A percentile compares a stretch with the other conserved stretches of the same genome.
Evolutionary conservation across 2,329 filamentous ascomycete species (phyloP).

Genomic region (Verticillium tricorpus): DNA sequence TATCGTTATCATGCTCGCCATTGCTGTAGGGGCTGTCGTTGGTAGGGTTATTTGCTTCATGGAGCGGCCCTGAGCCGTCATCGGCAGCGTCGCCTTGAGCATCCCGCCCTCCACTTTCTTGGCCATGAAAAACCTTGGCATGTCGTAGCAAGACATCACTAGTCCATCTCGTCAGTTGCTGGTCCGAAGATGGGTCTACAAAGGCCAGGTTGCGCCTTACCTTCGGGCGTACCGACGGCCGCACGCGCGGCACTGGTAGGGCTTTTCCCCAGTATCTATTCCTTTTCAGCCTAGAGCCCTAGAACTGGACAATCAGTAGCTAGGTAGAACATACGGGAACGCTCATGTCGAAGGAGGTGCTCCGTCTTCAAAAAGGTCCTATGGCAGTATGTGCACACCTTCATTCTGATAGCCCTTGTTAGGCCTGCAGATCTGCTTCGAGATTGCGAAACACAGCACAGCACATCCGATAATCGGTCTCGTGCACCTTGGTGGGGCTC

Average conservation of each 20-base stretch:
- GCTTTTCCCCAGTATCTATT: background rate
- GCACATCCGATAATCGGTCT: too few relatives aligned
- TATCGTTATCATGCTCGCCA: background rate
- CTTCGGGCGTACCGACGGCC: background rate
- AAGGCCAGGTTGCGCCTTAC: background rate
- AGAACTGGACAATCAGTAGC: background rate
- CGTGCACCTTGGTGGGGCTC: background rate
- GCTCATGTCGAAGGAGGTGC: background rate
- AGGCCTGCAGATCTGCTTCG: too few relatives aligned
- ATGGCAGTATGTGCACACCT: background rate
- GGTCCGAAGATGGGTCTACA: background rate
- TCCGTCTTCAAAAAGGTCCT: conserved; percentile 1
- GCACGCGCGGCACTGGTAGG: background rate
- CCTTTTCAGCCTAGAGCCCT: too few relatives aligned
- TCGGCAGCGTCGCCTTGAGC: background rate
- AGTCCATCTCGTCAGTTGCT: background rate
- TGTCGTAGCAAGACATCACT: background rate
- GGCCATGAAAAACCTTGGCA: background rate
- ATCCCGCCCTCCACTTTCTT: background rate
- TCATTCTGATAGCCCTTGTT: background rate
- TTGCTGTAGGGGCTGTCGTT: background rate
- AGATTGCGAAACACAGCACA: background rate
- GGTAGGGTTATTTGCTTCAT: background rate
- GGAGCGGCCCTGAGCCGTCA: background rate
- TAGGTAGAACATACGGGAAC: background rate